Conservation (phyloP, 1,139 yeast species). For the Nakaseomyces delphensis region DNA sequence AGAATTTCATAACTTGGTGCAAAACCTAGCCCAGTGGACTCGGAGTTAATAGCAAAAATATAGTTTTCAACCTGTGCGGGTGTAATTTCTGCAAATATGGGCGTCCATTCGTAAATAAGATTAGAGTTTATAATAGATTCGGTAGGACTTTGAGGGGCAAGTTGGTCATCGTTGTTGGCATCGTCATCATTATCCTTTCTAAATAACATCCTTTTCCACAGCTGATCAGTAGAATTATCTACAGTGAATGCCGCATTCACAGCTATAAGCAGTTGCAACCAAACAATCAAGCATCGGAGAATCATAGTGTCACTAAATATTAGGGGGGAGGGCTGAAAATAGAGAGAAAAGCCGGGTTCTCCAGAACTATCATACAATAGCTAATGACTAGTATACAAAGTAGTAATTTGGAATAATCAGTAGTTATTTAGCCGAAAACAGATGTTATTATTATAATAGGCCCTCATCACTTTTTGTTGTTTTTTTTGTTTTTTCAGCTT, state of each 20-base stretch:
- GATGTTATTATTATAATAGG: too few species aligned
- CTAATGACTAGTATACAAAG: too few species aligned
- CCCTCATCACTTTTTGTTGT: too few species aligned
- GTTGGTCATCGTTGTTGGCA: not conserved
- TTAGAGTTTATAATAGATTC: constrained; percentile 13
- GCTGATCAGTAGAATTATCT: not conserved
- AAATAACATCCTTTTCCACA: not conserved
- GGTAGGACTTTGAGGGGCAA: too few species aligned
- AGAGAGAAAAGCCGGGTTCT: too few species aligned
- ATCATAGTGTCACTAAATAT: not conserved
- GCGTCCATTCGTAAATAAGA: constrained; percentile 26
- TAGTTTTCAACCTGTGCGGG: constrained; percentile 22
- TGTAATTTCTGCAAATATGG: constrained; percentile 19
- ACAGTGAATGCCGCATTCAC: not conserved
- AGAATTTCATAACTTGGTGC: constrained; percentile 40
- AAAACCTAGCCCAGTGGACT: constrained; percentile 15
- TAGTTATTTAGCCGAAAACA: too few species aligned
- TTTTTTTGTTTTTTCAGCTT: too few species aligned
- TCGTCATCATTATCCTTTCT: not conserved
- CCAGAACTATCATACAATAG: too few species aligned
- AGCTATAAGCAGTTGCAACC: not conserved
- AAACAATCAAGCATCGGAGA: constrained; percentile 1
- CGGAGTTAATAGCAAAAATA: constrained; percentile 19
- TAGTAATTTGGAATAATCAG: too few species aligned
- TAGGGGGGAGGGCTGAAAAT: too few species aligned